A percentile compares a stretch with the other conserved stretches of the same genome.
Conservation (phyloP, 768 basidiomycete species). For the Fomitopsis pulvina region DNA sequence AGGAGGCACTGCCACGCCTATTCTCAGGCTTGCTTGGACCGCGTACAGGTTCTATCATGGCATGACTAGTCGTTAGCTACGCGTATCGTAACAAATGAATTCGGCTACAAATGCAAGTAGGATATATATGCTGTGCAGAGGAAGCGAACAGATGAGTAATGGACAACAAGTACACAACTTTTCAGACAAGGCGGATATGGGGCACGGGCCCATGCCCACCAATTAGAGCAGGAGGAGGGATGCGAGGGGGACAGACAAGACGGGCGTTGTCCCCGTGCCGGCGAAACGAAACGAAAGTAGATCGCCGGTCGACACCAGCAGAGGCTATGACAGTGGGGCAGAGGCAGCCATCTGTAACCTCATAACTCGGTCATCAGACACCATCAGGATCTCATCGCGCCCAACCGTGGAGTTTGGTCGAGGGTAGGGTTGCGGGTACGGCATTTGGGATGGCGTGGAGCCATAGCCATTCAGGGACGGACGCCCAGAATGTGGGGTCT, state of each 20-base stretch:
- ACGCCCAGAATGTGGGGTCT: conserved; percentile 22
- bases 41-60: conserved; percentile 11
- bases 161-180: conserved; percentile 13
- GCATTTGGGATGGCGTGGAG: conserved; percentile 16
- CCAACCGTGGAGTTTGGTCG: conserved; percentile 39
- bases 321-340: conserved; percentile 4
- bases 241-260: not conserved
- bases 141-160: conserved; percentile 9
- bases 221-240: not conserved
- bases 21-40: too few relatives aligned
- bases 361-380: conserved; percentile 83
- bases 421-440: conserved; percentile 39
- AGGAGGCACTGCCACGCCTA: too few relatives aligned
- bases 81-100: conserved; percentile 16
- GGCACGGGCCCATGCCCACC: conserved; percentile 4
- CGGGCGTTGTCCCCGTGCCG: too few relatives aligned
- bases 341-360: conserved; percentile 48
- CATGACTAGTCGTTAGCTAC: conserved; percentile 16
- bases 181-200: conserved; percentile 11
- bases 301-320: conserved; percentile 10
- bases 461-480: conserved; percentile 16
- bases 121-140: conserved; percentile 24
- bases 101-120: conserved; percentile 26
- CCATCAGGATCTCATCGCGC: conserved; percentile 83
- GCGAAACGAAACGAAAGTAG: conserved; percentile 3